Evolutionary conservation across 257 asterid species (phyloP).

Genomic region (Solanum peruvianum): DNA sequence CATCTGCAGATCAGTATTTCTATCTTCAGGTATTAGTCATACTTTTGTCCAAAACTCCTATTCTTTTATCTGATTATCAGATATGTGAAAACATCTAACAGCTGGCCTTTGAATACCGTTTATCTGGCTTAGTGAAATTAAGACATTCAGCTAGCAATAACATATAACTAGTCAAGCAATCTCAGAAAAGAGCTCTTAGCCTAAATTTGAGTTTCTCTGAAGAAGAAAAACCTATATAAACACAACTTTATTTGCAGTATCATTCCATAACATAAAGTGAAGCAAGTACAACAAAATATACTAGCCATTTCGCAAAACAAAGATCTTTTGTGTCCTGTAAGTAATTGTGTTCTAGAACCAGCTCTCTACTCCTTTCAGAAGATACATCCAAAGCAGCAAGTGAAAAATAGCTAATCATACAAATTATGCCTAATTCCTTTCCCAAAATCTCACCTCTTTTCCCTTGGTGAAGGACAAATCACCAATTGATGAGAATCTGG

Average conservation of each 20-base stretch:
- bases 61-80: neutral
- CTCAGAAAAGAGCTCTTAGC: neutral
- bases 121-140: neutral
- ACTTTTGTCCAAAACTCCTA: neutral
- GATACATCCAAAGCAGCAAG: neutral
- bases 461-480: conserved; percentile 1
- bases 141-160: neutral
- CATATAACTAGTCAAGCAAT: neutral
- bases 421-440: neutral
- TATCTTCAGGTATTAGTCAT: neutral
- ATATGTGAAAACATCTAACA: neutral
- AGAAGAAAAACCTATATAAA: neutral
- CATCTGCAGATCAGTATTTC: neutral
- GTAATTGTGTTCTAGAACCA: neutral
- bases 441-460: neutral
- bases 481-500: neutral
- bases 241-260: neutral
- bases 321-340: neutral
- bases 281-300: neutral
- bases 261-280: neutral
- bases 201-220: neutral
- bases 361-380: neutral
- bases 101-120: neutral
- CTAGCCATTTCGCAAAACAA: neutral
- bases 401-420: neutral